Evolutionary conservation across 2,329 filamentous ascomycete species (phyloP), one percentile per base, ranked within the genome.

Genomic region (Pezicula rhizophila): DNA sequence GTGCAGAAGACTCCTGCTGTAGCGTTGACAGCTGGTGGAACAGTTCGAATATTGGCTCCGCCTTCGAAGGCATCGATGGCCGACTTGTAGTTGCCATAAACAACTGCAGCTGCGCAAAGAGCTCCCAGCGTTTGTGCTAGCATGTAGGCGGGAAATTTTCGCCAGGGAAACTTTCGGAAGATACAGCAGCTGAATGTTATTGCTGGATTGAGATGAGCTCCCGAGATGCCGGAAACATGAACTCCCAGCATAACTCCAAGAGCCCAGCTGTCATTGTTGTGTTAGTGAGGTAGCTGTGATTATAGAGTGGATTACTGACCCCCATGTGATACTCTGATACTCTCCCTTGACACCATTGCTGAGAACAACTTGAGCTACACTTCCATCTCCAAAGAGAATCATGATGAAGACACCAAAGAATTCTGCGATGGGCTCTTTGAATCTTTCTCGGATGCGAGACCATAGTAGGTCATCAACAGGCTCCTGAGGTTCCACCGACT

Each of bases 1-100:
- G 84, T 87, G 71, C 79, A 84, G 63, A 88, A 88, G 55, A 88
- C 78, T 2, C 78, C 82, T 1, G 82, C 75, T 38, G 76, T 84
- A 39, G 68, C 62, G 7, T 70, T 75, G 23, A 5, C 8, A 26
- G 42, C 18, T 18, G 18, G n/a, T 40, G 65, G 76, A 0, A 87
- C 82, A 1, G 82, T 86, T 26, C 84, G 74, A 48, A 84, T 70
- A 15, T 74, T 69, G 2, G 71, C 63, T 3, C 73, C 75, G 8
- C 81, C 84, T 61, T 87, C 83, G 57, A 76, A 84, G 18, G 65
- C 64, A 55, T 85, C 75, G 56, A 87, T 84, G 34, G 80, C 82
- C 3, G 75, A 77, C 47, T 75, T 74, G 64, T 82, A 82, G 65
- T 82, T 82, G 26, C 69, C 78, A 59, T 82, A 82, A 15, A 82